Conservation (phyloP, 495 filamentous ascomycete species). For the Hypoxylon rickii region DNA sequence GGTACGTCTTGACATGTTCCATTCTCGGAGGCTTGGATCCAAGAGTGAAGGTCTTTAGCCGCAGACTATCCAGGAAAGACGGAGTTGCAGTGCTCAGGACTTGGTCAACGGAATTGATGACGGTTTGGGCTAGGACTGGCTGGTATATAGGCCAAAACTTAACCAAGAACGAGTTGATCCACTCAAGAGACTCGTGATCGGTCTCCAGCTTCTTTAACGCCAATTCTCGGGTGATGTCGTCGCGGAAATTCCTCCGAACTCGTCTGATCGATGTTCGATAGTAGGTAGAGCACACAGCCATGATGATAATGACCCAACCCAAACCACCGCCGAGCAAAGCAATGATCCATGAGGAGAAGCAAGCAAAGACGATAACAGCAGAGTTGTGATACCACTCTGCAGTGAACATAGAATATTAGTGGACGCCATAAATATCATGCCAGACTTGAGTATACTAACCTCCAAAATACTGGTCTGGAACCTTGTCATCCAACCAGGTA, state of each 20-base stretch:
- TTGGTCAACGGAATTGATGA: constrained; percentile 93
- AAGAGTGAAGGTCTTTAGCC: constrained; percentile 86
- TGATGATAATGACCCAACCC: constrained; percentile 89
- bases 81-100: constrained; percentile 90
- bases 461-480: constrained; percentile 91
- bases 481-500: constrained; percentile 79
- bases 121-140: constrained; percentile 86
- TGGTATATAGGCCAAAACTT: constrained; percentile 99
- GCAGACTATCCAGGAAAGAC: constrained; percentile 89
- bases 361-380: constrained; percentile 88
- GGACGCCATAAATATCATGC: constrained; percentile 7
- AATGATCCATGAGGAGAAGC: constrained; percentile 85
- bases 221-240: constrained; percentile 93
- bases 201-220: constrained; percentile 86
- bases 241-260: constrained; percentile 92
- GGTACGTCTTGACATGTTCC: constrained; percentile 97
- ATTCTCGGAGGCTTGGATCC: constrained; percentile 93
- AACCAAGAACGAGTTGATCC: constrained; percentile 98
- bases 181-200: constrained; percentile 92
- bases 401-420: constrained; percentile 21
- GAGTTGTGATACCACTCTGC: constrained; percentile 99
- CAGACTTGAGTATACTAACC: constrained; percentile 54
- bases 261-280: constrained; percentile 94
- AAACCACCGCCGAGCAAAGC: constrained; percentile 89
- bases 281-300: constrained; percentile 91